Percentiles rank a stretch among this genome's conserved stretches.
Evolutionary conservation across 2,329 filamentous ascomycete species (phyloP).

Genomic region (Emericellopsis atlantica): DNA sequence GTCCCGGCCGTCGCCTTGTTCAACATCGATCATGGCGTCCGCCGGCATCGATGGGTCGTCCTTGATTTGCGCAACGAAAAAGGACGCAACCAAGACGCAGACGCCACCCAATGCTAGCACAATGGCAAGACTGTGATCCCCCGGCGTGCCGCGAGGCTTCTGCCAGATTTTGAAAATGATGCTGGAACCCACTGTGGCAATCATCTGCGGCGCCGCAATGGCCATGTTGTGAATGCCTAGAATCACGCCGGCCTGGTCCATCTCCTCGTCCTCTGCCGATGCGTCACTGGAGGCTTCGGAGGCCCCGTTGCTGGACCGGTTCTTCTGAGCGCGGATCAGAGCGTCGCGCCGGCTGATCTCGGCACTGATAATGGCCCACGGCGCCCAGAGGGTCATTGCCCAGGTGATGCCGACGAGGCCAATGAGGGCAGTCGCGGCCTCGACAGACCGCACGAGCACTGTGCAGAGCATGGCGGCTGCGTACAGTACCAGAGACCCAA

Average conservation of each 20-base stretch:
- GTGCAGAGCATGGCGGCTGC: constrained; percentile 71
- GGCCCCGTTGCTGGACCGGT: constrained; percentile 9
- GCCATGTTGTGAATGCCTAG: constrained; percentile 94
- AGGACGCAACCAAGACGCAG: constrained; percentile 66
- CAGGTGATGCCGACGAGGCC: constrained; percentile 79
- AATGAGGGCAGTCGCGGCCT: constrained; percentile 63
- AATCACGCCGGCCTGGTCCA: constrained; percentile 77
- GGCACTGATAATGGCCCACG: constrained; percentile 86
- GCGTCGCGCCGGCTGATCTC: constrained; percentile 80
- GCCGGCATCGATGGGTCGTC: constrained; percentile 38
- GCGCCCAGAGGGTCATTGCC: constrained; percentile 89
- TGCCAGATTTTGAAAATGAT: constrained; percentile 76
- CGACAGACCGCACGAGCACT: constrained; percentile 60
- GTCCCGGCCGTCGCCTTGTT: constrained; percentile 23
- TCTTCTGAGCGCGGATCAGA: constrained; percentile 24
- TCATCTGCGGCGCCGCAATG: constrained; percentile 80
- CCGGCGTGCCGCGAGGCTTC: constrained; percentile 72
- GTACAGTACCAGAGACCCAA: constrained; percentile 76
- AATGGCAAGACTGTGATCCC: constrained; percentile 78
- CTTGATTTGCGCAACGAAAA: constrained; percentile 53
- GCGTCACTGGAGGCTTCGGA: constrained; percentile 8
- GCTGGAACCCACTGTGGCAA: constrained; percentile 76
- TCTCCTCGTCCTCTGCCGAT: constrained; percentile 40
- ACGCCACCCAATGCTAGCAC: constrained; percentile 75
- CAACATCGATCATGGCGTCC: constrained; percentile 25